phyloP scores from a whole-genome alignment of 2,329 filamentous ascomycete species.

The Ceratocystis huliohia region DNA sequence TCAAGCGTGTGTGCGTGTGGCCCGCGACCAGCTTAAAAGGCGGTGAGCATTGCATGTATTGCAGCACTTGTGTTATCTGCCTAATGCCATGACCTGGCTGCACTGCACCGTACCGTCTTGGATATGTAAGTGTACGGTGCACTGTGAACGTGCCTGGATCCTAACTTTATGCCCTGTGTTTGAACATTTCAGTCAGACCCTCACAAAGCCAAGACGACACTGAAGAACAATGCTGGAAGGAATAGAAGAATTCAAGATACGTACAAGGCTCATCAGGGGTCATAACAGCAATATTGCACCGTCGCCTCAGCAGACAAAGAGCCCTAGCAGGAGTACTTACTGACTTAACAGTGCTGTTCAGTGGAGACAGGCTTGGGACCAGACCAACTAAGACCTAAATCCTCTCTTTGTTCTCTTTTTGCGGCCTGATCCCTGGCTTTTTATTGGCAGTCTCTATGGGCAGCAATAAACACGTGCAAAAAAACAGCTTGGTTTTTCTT shows the following conservation, averaged over 20 bases:
- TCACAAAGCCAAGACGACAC: background rate
- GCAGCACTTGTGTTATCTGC: too few relatives aligned
- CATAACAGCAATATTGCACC: background rate
- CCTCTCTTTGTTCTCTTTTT: conserved; percentile 3
- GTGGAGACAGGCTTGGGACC: background rate
- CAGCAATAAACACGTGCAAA: background rate
- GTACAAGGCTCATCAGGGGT: background rate
- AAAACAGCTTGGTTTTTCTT: background rate
- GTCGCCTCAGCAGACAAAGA: background rate
- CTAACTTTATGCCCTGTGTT: background rate
- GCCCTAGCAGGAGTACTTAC: too few relatives aligned
- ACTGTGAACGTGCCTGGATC: background rate
- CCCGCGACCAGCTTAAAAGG: background rate
- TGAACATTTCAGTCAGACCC: background rate
- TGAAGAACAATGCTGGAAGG: background rate
- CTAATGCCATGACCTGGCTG: too few relatives aligned
- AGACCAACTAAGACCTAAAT: background rate
- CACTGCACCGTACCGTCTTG: too few relatives aligned
- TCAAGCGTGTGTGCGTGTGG: background rate
- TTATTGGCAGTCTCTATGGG: background rate
- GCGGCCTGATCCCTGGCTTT: conserved; percentile 1
- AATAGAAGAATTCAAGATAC: background rate
- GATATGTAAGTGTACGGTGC: background rate
- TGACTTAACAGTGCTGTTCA: background rate
- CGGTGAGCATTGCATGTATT: background rate